Percentiles rank a stretch among this genome's conserved stretches.
phyloP scores from a whole-genome alignment of 1,284 basidiomycete genomes.

The Puccinia novopanici region DNA sequence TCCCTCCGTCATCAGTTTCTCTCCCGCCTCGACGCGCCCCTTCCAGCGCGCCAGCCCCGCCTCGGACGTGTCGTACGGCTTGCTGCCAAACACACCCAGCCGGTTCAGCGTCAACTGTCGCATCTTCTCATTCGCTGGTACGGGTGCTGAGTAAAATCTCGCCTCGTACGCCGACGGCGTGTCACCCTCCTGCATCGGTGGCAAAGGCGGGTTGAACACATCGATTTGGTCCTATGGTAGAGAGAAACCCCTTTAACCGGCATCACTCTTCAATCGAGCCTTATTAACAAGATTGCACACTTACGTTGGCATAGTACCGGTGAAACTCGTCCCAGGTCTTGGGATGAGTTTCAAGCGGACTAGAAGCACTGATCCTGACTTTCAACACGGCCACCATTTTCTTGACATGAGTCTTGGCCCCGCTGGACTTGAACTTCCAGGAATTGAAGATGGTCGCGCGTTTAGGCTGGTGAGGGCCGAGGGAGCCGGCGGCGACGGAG shows the following conservation, averaged over 20 bases:
- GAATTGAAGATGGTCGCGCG: constrained; percentile 9
- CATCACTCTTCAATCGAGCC: not conserved
- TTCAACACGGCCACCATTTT: constrained; percentile 42
- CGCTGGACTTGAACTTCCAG: constrained; percentile 34
- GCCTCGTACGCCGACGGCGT: constrained; percentile 52
- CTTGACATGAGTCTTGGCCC: constrained; percentile 24
- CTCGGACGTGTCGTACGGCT: constrained; percentile 33
- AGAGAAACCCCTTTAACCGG: not conserved
- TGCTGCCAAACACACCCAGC: constrained; percentile 54
- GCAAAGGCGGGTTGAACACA: constrained; percentile 40
- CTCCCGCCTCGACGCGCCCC: constrained; percentile 12
- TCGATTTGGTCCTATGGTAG: constrained; percentile 39
- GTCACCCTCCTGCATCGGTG: constrained; percentile 29
- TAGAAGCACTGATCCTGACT: constrained; percentile 52
- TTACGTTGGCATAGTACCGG: constrained; percentile 53
- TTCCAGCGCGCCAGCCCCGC: constrained; percentile 12
- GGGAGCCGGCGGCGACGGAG: not conserved
- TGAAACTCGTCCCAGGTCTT: constrained; percentile 55
- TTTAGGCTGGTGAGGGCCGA: not conserved
- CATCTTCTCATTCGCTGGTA: constrained; percentile 52
- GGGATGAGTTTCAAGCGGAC: constrained; percentile 53
- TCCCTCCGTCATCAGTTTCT: constrained; percentile 28
- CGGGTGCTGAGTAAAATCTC: constrained; percentile 51
- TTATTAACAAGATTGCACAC: constrained; percentile 8
- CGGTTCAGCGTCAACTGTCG: constrained; percentile 55